Base-by-base conservation (phyloP, 2,329 filamentous ascomycete species). In the Cladophialophora yegresii region DNA sequence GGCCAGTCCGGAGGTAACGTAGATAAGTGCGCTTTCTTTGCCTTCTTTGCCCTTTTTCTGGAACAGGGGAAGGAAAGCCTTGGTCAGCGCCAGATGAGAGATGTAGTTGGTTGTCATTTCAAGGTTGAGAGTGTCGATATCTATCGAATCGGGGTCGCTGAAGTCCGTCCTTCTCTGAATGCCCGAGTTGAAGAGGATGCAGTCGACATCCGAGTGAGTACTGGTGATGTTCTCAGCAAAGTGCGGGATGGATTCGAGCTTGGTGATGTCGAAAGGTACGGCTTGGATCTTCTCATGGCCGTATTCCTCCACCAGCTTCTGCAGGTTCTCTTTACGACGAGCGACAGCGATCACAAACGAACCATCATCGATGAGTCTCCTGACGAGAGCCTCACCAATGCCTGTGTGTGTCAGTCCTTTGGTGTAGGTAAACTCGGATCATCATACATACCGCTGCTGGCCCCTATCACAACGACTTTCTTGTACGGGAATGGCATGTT, bases 401-500 rank as follows among this genome's bases (percentile, higher is more conserved):
- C 77, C 77, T 70, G 30, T 54, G 7, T 26, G n/a, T 5, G 53
- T 40, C 20, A 55, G 60, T 23, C 36, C 22, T 50, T 10, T 1
- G 22, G 13, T 22, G 4, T 26, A 16, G 20, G 10, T 9, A 26
- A 36, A 45, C 12, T 43, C 49, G 30, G 26, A 33, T 51, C 12
- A 40, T 20, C 23, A 26, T 32, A 22, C 57, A 32, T 64, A 69
- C 67, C 67, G 30, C 74, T 75, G 6, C 76, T 78, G 43, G 83
- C 83, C n/a, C 84, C 83, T 9, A 85, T 75, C 30, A 85, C 73
- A 8, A 85, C 78, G 22, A 83, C 77, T 72, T 84, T 83, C 67
- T 80, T 81, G 75, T 84, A 84, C 43, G 73, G 73, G 64, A 81
- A 75, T n/a, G 66, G 61, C 67, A 69, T 69, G 22, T 53, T 66